Evolutionary conservation across 768 basidiomycete species (phyloP), one percentile per base, ranked within the genome.

Genomic region (Mycena rebaudengoi): DNA sequence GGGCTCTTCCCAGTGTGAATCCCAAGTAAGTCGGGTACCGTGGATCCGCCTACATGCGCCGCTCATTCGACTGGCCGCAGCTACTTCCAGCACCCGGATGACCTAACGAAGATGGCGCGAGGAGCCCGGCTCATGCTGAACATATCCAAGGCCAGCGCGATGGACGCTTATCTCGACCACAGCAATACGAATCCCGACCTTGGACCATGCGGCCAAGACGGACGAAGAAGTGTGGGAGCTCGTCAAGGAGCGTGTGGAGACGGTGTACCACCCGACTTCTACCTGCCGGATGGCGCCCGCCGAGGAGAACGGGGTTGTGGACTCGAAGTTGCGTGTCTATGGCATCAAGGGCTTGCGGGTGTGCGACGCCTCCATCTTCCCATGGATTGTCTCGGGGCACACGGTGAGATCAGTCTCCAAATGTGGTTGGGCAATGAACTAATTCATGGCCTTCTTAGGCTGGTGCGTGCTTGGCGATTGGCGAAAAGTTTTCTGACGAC

Each of bases 321-420:
- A 74, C 48, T 30, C 67, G 12, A 29, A 62, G 39, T 55, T 74
- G 52, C 53, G 67, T 12, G 74, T 75, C 13, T 70, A 74, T 20
- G 82, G 82, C 11, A 61, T 85, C 8, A 66, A 77, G 23, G 79
- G 80, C 1, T 65, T 85, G 62, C 73, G 82, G 37, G 78, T 84
- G 16, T 84, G 82, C 48, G 84, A 85, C 72, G 83, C 83, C 20
- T 83, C 82, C 35, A 74, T 82, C 7, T 84, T 82, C 68, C 83
- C 83, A 10, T 74, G 58, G 35, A 83, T 82, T 55, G 70, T 83
- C 7, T 83, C 84, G 59, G 83, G 83, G 2, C 83, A 85, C 73
- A 82, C 82, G 64, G 82, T 80, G 53, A 65, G 80, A 73, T n/a
- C 23, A 30, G 48, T 63, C 23, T 56, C 25, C 55, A n/a, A 29